These are phyloP conservation scores for Lathyrus tuberosus DNA, from an alignment of 306 rosid species.

Conservation along the genomic window DNA sequence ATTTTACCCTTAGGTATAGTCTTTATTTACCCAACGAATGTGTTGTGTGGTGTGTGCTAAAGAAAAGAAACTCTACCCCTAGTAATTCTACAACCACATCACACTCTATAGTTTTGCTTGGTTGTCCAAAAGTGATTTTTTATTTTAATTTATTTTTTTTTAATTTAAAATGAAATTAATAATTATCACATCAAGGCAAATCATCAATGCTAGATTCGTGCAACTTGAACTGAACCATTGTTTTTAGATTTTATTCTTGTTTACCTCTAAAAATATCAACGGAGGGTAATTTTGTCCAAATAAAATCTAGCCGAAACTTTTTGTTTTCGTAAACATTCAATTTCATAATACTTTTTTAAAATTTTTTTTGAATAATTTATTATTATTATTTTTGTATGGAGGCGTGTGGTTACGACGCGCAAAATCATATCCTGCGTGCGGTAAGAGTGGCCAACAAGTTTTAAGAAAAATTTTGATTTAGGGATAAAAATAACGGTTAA, in stretches of 20 bases:
- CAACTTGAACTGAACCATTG: neutral
- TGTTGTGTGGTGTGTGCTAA: constrained; percentile 17
- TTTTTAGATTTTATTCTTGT: neutral
- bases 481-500: too few relatives aligned
- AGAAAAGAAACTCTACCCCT: constrained; percentile 9
- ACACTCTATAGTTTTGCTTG: constrained; percentile 3
- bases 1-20: constrained; percentile 39
- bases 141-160: too few relatives aligned
- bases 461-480: too few relatives aligned
- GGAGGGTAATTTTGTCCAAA: neutral
- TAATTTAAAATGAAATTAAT: neutral
- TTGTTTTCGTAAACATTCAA: too few relatives aligned
- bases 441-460: too few relatives aligned
- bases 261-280: neutral
- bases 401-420: constrained; percentile 21
- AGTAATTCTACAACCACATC: constrained; percentile 46
- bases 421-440: constrained; percentile 25
- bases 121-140: constrained; percentile 36
- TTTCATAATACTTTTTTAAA: neutral
- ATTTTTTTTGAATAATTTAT: neutral
- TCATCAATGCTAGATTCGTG: constrained; percentile 11
- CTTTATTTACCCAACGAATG: constrained; percentile 38
- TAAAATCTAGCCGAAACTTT: too few relatives aligned
- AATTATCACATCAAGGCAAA: constrained; percentile 23
- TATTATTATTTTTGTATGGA: neutral